Evolutionary conservation across 2,329 filamentous ascomycete genomes (phyloP).

Genomic region (Ascochyta rabiei): DNA sequence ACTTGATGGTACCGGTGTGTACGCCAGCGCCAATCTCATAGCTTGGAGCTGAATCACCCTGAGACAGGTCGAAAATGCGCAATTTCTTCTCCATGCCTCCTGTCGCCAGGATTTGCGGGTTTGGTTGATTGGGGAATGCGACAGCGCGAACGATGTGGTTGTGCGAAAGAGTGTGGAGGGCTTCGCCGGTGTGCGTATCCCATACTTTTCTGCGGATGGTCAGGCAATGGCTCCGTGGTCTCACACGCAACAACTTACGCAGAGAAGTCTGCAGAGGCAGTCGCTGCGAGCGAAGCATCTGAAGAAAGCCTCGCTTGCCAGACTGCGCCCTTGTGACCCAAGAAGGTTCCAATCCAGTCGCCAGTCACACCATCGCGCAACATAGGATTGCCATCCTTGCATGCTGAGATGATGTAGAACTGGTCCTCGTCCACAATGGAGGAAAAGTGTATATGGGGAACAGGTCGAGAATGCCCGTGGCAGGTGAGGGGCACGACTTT

Average conservation of each 20-base stretch:
- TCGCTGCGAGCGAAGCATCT: constrained; percentile 86
- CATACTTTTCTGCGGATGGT: constrained; percentile 76
- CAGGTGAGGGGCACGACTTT: constrained; percentile 87
- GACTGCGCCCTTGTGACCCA: constrained; percentile 97
- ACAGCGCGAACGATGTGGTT: constrained; percentile 94
- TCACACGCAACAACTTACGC: constrained; percentile 63
- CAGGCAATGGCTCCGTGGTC: constrained; percentile 26
- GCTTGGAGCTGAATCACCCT: constrained; percentile 60
- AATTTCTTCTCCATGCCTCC: constrained; percentile 97
- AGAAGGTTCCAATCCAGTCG: constrained; percentile 82
- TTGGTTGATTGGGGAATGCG: constrained; percentile 77
- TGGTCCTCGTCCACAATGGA: constrained; percentile 79
- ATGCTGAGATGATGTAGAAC: constrained; percentile 92
- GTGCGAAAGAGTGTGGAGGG: constrained; percentile 84
- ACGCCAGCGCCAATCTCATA: constrained; percentile 88
- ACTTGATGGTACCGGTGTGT: constrained; percentile 90
- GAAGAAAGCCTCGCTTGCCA: constrained; percentile 93
- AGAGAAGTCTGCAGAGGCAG: constrained; percentile 94
- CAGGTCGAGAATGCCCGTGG: constrained; percentile 90
- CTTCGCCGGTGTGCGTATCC: constrained; percentile 94
- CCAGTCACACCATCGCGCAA: constrained; percentile 94
- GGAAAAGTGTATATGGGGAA: constrained; percentile 91
- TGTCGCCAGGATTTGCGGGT: constrained; percentile 82
- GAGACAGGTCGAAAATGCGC: constrained; percentile 85
- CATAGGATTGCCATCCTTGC: constrained; percentile 99